Evolutionary conservation across 148 eudicot genomes (phyloP), one percentile per base, ranked within the genome.

Genomic region (Chenopodium suecicum): DNA sequence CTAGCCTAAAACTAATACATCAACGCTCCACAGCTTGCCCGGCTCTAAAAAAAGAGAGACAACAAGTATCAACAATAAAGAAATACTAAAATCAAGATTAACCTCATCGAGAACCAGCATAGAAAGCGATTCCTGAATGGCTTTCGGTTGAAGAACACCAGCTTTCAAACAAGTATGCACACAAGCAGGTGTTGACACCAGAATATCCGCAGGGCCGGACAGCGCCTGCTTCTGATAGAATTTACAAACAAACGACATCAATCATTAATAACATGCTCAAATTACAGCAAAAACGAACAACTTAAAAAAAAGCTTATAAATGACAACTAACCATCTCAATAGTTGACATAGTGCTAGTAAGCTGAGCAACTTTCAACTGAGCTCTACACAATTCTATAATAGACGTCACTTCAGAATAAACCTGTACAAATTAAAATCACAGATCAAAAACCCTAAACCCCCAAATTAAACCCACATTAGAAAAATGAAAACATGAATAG

Each of bases 51-150:
- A 27, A 14, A 23, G 56, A 23, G 44, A 37, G 27, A 52, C 25
- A 50, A 16, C 47, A 41, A 50, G 44, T 46, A 7, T 79, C 25
- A 74, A 79, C 23, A 75, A 10, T 7, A 31, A 52, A 29, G 4
- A 48, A 31, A 54, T 29, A 63, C 52, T 34, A 16, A 79, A 65
- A 46, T 69, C 64, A 82, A 83, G 67, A 47, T 64, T 60, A 69
- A 94, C 98, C 98, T 94, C 98, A 66, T 96, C 99, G 9, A 97
- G 94, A 77, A 94, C 80, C 73, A 97, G 95, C 87, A 91, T 86
- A 29, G 98, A 92, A 63, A 97, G 95, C 1, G 98, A 92, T 52
- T 94, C 97, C 66, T 92, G 92, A 56, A 97, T 85, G 32, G 90
- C 90, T 79, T 88, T 83, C 13, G 97, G 87, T 67, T 86, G 91